These are phyloP conservation scores for Hyaloscypha hepaticicola DNA, from an alignment of 495 filamentous ascomycete genomes.

Conservation along the genomic window DNA sequence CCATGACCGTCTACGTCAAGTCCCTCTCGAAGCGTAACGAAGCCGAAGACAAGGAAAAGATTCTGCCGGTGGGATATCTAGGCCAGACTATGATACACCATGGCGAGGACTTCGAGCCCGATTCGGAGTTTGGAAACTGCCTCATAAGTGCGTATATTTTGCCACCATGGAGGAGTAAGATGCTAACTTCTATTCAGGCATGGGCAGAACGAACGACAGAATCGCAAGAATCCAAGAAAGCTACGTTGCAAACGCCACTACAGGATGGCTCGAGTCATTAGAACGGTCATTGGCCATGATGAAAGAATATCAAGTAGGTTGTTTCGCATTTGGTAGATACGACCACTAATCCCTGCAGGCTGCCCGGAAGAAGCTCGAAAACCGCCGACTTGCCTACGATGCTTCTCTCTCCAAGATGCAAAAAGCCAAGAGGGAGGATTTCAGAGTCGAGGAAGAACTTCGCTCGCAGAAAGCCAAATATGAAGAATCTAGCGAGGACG, in stretches of 20 bases:
- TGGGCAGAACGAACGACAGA: conserved; percentile 85
- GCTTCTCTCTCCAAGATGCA: conserved; percentile 88
- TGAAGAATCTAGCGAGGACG: conserved; percentile 93
- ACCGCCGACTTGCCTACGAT: conserved; percentile 86
- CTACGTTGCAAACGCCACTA: conserved; percentile 77
- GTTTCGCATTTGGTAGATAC: conserved; percentile 8
- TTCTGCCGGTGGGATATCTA: conserved; percentile 74
- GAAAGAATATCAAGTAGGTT: conserved; percentile 90
- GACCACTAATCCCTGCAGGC: conserved; percentile 44
- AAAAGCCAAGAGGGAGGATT: conserved; percentile 91
- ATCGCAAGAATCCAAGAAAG: conserved; percentile 84
- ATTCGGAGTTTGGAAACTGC: conserved; percentile 91
- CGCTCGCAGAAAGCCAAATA: conserved; percentile 92
- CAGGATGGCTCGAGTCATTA: conserved; percentile 87
- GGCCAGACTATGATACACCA: conserved; percentile 87
- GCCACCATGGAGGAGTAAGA: not conserved
- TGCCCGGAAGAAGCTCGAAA: conserved; percentile 93
- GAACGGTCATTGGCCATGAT: conserved; percentile 90
- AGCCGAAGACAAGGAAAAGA: conserved; percentile 75
- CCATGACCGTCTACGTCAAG: conserved; percentile 88
- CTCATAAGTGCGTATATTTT: conserved; percentile 62
- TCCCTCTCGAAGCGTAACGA: conserved; percentile 85
- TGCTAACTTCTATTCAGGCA: conserved; percentile 45
- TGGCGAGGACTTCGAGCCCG: conserved; percentile 88
- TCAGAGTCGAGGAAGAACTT: conserved; percentile 89